Base-by-base conservation (phyloP, 257 asterid species). In the Eucommia ulmoides region DNA sequence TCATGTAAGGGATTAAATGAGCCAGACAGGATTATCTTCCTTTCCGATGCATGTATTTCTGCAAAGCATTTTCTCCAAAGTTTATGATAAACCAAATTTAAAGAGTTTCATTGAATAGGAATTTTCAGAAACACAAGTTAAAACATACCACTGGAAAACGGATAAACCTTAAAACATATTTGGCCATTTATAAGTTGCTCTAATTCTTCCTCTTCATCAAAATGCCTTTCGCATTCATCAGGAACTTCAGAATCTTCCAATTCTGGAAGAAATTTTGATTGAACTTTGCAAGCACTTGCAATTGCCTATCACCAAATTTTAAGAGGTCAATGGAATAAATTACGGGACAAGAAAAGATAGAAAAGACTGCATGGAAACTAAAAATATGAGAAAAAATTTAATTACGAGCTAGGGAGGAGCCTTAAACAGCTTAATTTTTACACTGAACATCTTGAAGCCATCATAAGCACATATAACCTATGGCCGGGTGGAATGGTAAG, bases 1-100 rank as follows among this genome's bases (percentile, higher is more conserved):
- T 78, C 92, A 53, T 89, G 98, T 75, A 89, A 65, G 35, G 98
- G 98, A 77, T 89, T 82, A 72, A 80, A 89, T 5, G 98, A 85
- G 59, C 96, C 96, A 8, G 96, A 66, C 48, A 89, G 80, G 57
- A 89, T 83, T 63, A 89, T 74, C 67, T 80, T 89, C 75, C 94
- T 73, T 59, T 73, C 80, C 25, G 67, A 61, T 33, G 55, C 58
- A 60, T 42, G 48, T 42, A 21, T 42, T 8, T 70, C 98, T 85
- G 77, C 85, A 84, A 71, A 82, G 67, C 52, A 59, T 55, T 55
- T 50, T 68, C 62, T 68, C 62, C 69, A 51, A 61, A 55, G 50
- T 60, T 38, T n/a, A 76, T 54, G 35, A 69, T 49, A 23, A 1
- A 11, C 21, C 25, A n/a, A 21, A 16, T 38, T 16, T 10, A 15